These are phyloP conservation scores for Alternaria infectoria DNA, from an alignment of 2,329 filamentous ascomycete species.

Conservation along the genomic window DNA sequence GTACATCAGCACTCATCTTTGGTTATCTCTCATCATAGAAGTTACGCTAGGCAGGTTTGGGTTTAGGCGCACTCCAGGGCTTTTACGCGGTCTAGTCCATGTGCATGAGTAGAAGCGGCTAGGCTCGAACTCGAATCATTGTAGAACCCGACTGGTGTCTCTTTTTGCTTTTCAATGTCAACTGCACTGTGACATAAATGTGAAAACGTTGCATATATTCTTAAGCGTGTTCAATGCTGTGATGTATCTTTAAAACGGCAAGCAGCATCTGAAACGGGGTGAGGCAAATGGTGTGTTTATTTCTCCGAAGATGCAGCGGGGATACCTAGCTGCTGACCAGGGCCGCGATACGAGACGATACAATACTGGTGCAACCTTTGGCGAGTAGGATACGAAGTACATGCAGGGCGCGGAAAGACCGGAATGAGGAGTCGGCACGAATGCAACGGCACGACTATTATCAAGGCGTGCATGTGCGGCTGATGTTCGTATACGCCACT, in stretches of 20 bases:
- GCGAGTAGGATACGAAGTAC: constrained; percentile 6
- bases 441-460: not conserved
- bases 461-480: constrained; percentile 19
- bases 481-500: constrained; percentile 13
- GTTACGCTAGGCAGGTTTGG: not conserved
- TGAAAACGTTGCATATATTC: not conserved
- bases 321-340: not conserved
- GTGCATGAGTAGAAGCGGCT: constrained; percentile 1
- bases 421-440: constrained; percentile 1
- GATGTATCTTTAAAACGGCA: not conserved
- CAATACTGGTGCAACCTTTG: constrained; percentile 1
- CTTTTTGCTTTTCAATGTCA: not conserved
- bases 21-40: not conserved
- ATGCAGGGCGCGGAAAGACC: constrained; percentile 11
- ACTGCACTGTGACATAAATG: not conserved
- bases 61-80: not conserved
- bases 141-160: not conserved
- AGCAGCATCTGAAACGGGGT: not conserved
- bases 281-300: not conserved
- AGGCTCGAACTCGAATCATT: not conserved
- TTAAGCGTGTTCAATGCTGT: not conserved
- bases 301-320: constrained; percentile 4
- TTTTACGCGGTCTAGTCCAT: not conserved
- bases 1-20: constrained; percentile 1
- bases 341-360: not conserved